Base-by-base conservation (phyloP, 2,329 filamentous ascomycete genomes). In the Epichloe typhina region DNA sequence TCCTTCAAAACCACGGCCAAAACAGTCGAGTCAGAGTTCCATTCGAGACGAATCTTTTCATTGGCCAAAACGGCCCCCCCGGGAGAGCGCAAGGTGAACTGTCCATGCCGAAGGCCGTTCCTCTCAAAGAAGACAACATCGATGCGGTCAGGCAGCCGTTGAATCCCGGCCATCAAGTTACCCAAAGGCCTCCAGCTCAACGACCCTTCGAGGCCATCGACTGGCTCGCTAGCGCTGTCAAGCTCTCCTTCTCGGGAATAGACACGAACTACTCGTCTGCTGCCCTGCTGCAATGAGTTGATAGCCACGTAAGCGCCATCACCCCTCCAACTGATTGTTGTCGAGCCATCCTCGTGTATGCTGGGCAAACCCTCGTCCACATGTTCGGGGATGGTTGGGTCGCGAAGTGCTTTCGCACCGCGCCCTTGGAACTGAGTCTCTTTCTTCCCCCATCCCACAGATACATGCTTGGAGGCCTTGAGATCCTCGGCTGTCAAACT, bases 351-450 rank as follows among this genome's bases (percentile, higher is more conserved):
- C 59, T 98, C 93, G n/a, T 76, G 71, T 7, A 74, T 61, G 61
- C 88, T 94, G 15, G 90, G 69, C 7, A 80, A 70, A 40, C 93
- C 93, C 62, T 90, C 80, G 61, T 97, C 93, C 17, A 96, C 79
- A 63, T 84, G 87, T 64, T 97, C 90, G 0, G 93, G 93, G 57
- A 98, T 87, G 9, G 93, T 98, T 15, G 93, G 93, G 66, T 98
- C 93, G 50, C 88, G 80, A 56, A 97, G 72, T 19, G 89, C 89
- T 69, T 81, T 82, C 52, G 90, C 91, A 55, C 90, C 82, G 61
- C 87, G 88, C 47, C 93, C 93, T 62, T 96, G 87, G 66, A 98
- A 98, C 65, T 98, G 93, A 0, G 93, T 98, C 69, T 98, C 93
- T 64, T 86, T 88, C 72, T 97, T 97, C 53, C 93, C 93, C 93